A percentile compares a stretch with the other conserved stretches of the same genome.
These are phyloP conservation scores for Wallemia hederae DNA, from an alignment of 1,284 basidiomycete genomes.

Conservation along the genomic window DNA sequence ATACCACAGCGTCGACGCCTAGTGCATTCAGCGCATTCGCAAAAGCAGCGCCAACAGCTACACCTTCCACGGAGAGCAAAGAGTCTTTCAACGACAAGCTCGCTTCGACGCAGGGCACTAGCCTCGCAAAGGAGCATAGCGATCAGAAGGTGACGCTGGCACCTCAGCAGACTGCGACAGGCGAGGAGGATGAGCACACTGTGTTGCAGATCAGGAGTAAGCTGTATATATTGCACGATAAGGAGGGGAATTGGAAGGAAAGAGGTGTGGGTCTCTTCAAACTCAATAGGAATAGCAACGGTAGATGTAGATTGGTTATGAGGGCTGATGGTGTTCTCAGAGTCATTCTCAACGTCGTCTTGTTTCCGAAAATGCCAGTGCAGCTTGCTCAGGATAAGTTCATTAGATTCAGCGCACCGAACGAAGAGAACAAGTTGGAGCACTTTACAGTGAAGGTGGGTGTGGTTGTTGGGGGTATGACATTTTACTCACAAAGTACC, in stretches of 20 bases:
- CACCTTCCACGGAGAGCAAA: neutral
- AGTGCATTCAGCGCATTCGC: neutral
- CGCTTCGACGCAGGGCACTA: neutral
- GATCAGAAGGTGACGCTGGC: neutral
- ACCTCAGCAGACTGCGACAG: neutral
- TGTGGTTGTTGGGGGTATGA: neutral
- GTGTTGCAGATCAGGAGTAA: neutral
- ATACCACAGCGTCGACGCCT: too few species aligned
- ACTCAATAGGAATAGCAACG: neutral
- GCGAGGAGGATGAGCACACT: neutral
- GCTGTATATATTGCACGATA: neutral
- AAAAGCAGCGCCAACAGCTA: neutral
- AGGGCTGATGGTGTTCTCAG: neutral
- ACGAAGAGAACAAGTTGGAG: neutral
- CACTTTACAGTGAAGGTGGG: neutral
- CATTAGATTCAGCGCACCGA: neutral
- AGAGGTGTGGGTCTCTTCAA: neutral
- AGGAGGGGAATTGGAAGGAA: neutral
- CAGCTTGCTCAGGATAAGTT: neutral
- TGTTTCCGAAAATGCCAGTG: neutral
- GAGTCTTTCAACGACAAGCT: neutral
- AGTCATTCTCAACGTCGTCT: neutral
- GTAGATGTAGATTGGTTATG: neutral
- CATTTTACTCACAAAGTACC: neutral
- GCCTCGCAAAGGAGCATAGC: neutral